phyloP scores from a whole-genome alignment of 805 yeast genomes.

The Nakazawaea peltata region DNA sequence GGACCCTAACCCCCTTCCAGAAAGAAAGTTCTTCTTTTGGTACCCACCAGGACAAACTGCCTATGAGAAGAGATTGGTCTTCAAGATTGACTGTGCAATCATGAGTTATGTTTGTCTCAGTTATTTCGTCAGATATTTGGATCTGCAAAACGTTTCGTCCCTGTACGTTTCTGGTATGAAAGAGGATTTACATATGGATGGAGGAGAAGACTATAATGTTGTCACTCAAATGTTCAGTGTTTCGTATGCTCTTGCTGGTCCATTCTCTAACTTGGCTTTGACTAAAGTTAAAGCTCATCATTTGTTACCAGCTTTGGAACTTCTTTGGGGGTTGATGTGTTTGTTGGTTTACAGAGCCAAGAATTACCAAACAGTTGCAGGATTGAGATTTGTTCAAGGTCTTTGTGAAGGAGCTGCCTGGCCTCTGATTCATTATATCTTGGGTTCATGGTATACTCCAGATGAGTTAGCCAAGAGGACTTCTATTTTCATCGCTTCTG shows the following conservation, averaged over 20 bases:
- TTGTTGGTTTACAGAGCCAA: constrained; percentile 44
- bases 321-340: constrained; percentile 64
- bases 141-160: constrained; percentile 49
- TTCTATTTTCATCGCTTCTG: constrained; percentile 55
- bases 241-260: constrained; percentile 52
- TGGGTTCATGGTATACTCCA: constrained; percentile 51
- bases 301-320: constrained; percentile 46
- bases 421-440: constrained; percentile 53
- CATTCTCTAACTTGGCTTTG: constrained; percentile 53
- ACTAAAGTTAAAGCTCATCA: constrained; percentile 48
- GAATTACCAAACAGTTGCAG: constrained; percentile 44
- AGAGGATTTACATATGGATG: constrained; percentile 46
- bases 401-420: constrained; percentile 62
- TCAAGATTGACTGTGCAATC: constrained; percentile 48
- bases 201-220: constrained; percentile 35
- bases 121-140: constrained; percentile 64
- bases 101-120: constrained; percentile 48
- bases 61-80: constrained; percentile 21
- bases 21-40: neutral
- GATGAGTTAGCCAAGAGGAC: constrained; percentile 55
- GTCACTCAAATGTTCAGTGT: constrained; percentile 49
- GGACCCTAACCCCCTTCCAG: neutral
- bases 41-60: constrained; percentile 3
- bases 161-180: constrained; percentile 62
- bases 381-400: constrained; percentile 58